phyloP scores from a whole-genome alignment of 2,329 filamentous ascomycete species.

The Curvularia lunata region DNA sequence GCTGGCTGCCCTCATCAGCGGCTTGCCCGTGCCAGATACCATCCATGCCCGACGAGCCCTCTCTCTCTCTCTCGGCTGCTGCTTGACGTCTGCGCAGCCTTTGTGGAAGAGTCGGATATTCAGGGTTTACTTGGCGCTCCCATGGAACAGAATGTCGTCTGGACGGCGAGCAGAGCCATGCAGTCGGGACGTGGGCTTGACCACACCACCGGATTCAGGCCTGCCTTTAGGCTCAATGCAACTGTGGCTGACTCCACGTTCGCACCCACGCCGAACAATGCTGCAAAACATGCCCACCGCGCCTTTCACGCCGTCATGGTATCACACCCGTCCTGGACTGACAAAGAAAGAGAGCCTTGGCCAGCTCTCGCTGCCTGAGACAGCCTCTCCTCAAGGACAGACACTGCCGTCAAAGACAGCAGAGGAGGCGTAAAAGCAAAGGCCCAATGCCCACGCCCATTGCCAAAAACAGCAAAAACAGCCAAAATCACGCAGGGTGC shows the following conservation, averaged over 20 bases:
- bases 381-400: background rate
- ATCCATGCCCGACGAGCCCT: no score
- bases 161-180: constrained; percentile 6
- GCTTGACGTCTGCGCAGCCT: background rate
- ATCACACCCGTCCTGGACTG: constrained; percentile 2
- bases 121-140: background rate
- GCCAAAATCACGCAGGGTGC: background rate
- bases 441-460: background rate
- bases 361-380: background rate
- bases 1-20: background rate
- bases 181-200: background rate
- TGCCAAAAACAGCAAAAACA: background rate
- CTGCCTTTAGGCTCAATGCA: constrained; percentile 6
- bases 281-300: constrained; percentile 6
- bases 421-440: background rate
- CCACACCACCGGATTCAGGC: constrained; percentile 4
- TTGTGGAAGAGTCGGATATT: background rate
- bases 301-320: constrained; percentile 2
- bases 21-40: background rate
- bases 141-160: background rate
- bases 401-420: background rate
- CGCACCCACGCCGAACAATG: constrained; percentile 1
- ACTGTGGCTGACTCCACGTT: constrained; percentile 3
- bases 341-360: background rate
- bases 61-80: background rate